phyloP scores from a whole-genome alignment of 768 basidiomycete genomes.

The Hericium alpestre region DNA sequence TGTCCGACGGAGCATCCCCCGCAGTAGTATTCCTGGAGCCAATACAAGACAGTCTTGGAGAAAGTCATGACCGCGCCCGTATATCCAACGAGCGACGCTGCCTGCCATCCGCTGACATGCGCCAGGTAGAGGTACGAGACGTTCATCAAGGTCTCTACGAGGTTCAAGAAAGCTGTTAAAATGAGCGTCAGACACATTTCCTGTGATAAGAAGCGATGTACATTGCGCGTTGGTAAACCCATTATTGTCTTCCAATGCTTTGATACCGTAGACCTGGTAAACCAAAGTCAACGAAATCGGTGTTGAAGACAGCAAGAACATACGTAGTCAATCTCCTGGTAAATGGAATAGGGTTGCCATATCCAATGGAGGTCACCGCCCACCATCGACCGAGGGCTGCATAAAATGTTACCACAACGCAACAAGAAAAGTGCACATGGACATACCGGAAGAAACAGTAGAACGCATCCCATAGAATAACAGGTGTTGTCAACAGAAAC shows the following conservation, averaged over 20 bases:
- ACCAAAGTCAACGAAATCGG: background rate
- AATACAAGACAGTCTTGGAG: conserved; percentile 79
- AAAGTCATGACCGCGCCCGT: conserved; percentile 66
- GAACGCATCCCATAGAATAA: conserved; percentile 72
- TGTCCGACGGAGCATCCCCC: conserved; percentile 66
- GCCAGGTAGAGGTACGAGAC: conserved; percentile 66
- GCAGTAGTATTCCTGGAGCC: conserved; percentile 71
- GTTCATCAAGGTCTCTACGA: conserved; percentile 72
- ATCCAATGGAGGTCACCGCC: conserved; percentile 90
- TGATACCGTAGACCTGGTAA: conserved; percentile 59
- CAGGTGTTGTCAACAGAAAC: conserved; percentile 46
- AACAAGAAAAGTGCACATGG: conserved; percentile 13
- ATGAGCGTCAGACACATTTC: background rate
- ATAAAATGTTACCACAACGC: background rate
- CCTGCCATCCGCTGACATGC: conserved; percentile 48
- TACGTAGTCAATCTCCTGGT: conserved; percentile 52
- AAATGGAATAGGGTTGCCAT: conserved; percentile 75
- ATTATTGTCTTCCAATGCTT: conserved; percentile 48
- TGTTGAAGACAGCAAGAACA: conserved; percentile 12
- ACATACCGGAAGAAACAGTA: conserved; percentile 73
- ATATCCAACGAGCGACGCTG: conserved; percentile 69
- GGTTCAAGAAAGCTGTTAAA: conserved; percentile 57
- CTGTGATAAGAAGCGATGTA: conserved; percentile 22
- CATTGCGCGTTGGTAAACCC: conserved; percentile 86
- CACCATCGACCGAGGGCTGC: conserved; percentile 73